These are phyloP conservation scores for Tricholoma hemisulphureum DNA, from an alignment of 768 basidiomycete genomes.

Conservation along the genomic window DNA sequence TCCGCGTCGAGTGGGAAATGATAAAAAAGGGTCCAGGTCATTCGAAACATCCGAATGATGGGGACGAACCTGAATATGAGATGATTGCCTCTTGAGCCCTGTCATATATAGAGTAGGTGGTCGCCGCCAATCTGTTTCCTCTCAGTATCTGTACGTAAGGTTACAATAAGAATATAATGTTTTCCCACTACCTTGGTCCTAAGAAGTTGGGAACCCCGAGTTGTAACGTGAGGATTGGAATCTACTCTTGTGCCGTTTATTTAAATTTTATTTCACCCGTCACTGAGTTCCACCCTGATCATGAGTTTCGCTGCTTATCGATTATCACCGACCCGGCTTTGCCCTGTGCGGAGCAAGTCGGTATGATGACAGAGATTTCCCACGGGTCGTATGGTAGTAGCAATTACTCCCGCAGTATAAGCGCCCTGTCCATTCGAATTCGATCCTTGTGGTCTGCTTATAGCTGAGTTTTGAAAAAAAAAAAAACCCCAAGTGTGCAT, in stretches of 20 bases:
- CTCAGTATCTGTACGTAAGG: not conserved
- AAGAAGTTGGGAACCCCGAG: too few relatives aligned
- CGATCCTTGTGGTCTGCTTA: not conserved
- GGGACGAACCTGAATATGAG: constrained; percentile 40
- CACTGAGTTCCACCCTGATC: too few relatives aligned
- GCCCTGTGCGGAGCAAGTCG: not conserved
- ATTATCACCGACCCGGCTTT: constrained; percentile 1
- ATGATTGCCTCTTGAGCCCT: constrained; percentile 33
- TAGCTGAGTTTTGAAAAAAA: constrained; percentile 9
- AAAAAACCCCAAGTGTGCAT: too few relatives aligned
- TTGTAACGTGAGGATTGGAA: too few relatives aligned
- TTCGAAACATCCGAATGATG: constrained; percentile 29
- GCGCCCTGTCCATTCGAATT: not conserved
- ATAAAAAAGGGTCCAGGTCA: constrained; percentile 51
- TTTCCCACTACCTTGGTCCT: too few relatives aligned
- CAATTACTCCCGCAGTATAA: not conserved
- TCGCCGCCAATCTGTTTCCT: not conserved
- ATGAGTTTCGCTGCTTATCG: too few relatives aligned
- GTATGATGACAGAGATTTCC: not conserved
- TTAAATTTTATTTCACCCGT: too few relatives aligned
- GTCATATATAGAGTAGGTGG: constrained; percentile 7
- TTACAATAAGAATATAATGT: too few relatives aligned
- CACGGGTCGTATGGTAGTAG: not conserved
- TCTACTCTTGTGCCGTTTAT: too few relatives aligned
- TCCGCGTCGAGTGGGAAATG: constrained; percentile 96